Conservation (phyloP, 257 asterid genomes). For the Solanum medicagineum region DNA sequence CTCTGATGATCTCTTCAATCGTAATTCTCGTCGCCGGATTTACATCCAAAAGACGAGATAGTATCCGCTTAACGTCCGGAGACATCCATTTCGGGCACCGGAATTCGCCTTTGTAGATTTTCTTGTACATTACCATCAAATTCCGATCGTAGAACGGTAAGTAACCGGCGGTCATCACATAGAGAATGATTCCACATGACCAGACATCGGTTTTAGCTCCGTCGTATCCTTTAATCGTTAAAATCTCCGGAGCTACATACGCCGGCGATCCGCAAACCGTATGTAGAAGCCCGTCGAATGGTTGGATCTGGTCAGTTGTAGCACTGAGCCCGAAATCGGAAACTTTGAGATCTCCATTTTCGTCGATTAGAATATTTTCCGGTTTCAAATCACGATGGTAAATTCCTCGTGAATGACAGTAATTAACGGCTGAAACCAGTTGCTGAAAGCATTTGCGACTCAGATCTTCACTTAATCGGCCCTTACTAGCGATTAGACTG, state of each 20-base stretch:
- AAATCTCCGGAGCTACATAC: conserved; percentile 90
- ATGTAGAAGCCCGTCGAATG: conserved; percentile 53
- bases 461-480: conserved; percentile 57
- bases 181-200: conserved; percentile 68
- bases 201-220: conserved; percentile 76
- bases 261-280: conserved; percentile 97
- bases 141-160: conserved; percentile 62
- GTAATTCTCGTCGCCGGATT: conserved; percentile 66
- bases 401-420: conserved; percentile 71
- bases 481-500: conserved; percentile 41
- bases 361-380: conserved; percentile 74
- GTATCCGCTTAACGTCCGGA: conserved; percentile 30
- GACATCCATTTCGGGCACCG: not conserved
- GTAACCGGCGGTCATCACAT: conserved; percentile 49
- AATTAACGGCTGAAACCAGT: conserved; percentile 59
- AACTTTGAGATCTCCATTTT: conserved; percentile 61
- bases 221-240: conserved; percentile 69
- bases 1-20: conserved; percentile 51
- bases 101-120: conserved; percentile 13
- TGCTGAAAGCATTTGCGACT: conserved; percentile 69
- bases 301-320: conserved; percentile 34
- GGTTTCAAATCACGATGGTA: conserved; percentile 89
- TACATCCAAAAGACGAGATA: conserved; percentile 53
- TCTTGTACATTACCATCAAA: conserved; percentile 46
- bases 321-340: conserved; percentile 94